Base-by-base conservation (phyloP, 2,329 filamentous ascomycete species). In the Phaeomoniella chlamydospora region DNA sequence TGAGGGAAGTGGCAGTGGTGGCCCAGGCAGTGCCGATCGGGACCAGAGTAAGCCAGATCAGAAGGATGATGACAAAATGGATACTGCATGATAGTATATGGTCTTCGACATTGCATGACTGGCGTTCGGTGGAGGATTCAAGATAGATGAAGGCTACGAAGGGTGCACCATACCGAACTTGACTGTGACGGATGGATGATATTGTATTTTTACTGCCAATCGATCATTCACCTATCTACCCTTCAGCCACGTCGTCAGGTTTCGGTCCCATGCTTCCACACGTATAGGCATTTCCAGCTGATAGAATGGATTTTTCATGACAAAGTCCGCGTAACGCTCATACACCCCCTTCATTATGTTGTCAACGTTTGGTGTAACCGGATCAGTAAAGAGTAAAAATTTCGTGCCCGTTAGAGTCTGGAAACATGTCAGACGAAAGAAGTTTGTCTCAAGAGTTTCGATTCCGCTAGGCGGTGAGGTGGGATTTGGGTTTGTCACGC, bases 261-360 rank as follows among this genome's bases (percentile, higher is more conserved):
- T 84, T 48, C 87, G 70, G 57, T 98, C 90, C 63, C 94, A 98
- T 48, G 85, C 81, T 53, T 96, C 90, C 60, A 90, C 94, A 42
- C 90, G 71, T 37, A 98, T 76, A 4, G 90, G 90, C 87, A 96
- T 98, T 64, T 98, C 90, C 39, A 94, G 68, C 52, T 90, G 87
- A 62, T 96, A 96, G 54, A 98, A 98, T 1, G 90, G 90, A 57
- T 98, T 98, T 69, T 96, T 98, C 85, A 94, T 96, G 47, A 98
- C 90, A 56, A 84, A 96, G 59, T 98, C 90, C 35, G 84, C 74
- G 63, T 96, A 98, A 36, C 96, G 63, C 56, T 96, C 90, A 57
- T 98, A 96, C 49, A 94, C 79, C 56, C 76, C 80, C 53, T 76
- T 72, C 47, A 94, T 77, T 31, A 88, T 80, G 10, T 74, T 69